Evolutionary conservation across 768 basidiomycete genomes (phyloP), one percentile per base, ranked within the genome.

Genomic region (Amanita exitialis): DNA sequence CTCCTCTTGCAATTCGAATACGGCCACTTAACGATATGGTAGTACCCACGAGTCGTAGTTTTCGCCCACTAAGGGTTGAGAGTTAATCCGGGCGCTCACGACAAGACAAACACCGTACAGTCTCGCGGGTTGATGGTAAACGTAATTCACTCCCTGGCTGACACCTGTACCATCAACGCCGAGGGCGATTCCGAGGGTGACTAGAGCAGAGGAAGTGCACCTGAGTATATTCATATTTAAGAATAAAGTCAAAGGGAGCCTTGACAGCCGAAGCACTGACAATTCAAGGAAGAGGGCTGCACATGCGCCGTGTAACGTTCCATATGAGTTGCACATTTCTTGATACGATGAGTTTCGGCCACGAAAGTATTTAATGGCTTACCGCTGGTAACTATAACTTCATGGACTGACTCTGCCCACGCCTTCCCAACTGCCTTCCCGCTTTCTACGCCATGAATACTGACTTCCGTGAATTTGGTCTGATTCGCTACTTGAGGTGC

Each of bases 221-320:
- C 76, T 78, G 50, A 2, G 8, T 28, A 28, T 28, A 27, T 4
- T 28, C 25, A 12, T 15, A 20, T 15, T 9, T 27, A 15, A 35
- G 35, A n/a, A 52, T 35, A 49, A 41, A 4, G 6, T 20, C 32
- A 13, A n/a, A 30, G 38, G 25, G 20, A 27, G 8, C 15, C 6
- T 42, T 8, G 20, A n/a, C 30, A 20, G 13, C 27, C 9, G 16
- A 34, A 35, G 37, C 6, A 39, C 6, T 32, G 54, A 76, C 80
- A 68, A 66, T 62, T 81, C 79, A 27, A 81, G 68, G 27, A 82
- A 66, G 54, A 78, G 72, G 0, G 75, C 77, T 3, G 75, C 71
- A 57, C 79, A 82, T 4, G 68, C 79, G 1, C 79, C 80, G 47
- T 82, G 80, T n/a, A 82, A 50, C 15, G 64, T 69, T 6, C 72